phyloP scores from a whole-genome alignment of 495 filamentous ascomycete species.

The Neurospora discreta region DNA sequence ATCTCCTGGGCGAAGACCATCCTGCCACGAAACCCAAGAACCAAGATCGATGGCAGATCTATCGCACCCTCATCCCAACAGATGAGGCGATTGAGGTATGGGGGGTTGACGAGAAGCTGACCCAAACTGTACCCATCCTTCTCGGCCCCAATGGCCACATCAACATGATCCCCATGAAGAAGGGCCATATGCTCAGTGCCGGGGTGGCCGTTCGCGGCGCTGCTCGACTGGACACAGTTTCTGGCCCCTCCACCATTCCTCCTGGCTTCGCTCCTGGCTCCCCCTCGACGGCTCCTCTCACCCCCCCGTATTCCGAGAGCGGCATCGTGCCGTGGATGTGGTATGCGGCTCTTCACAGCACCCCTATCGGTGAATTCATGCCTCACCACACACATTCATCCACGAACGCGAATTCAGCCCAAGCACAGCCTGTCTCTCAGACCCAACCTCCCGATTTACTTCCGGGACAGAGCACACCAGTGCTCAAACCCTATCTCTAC shows the following conservation, averaged over 20 bases:
- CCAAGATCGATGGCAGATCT: constrained; percentile 33
- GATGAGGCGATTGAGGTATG: constrained; percentile 19
- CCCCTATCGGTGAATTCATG: neutral
- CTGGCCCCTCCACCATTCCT: neutral
- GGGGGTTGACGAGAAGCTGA: constrained; percentile 22
- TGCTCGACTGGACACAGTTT: neutral
- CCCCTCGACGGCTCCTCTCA: neutral
- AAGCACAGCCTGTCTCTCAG: neutral
- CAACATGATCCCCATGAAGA: constrained; percentile 29
- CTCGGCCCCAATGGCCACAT: constrained; percentile 25
- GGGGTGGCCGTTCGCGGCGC: constrained; percentile 26
- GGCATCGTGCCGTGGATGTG: neutral
- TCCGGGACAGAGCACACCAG: neutral
- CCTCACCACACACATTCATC: neutral
- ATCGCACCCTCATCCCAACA: constrained; percentile 28
- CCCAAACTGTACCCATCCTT: constrained; percentile 22
- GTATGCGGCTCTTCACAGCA: neutral
- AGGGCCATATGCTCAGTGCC: constrained; percentile 28
- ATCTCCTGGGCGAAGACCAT: constrained; percentile 29
- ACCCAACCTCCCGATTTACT: neutral
- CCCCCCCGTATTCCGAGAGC: neutral
- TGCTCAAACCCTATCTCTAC: constrained; percentile 17
- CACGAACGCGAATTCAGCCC: neutral
- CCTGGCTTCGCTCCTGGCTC: neutral
- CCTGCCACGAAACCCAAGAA: constrained; percentile 28